phyloP scores from a whole-genome alignment of 805 yeast genomes.

The Starmera pachycereana region DNA sequence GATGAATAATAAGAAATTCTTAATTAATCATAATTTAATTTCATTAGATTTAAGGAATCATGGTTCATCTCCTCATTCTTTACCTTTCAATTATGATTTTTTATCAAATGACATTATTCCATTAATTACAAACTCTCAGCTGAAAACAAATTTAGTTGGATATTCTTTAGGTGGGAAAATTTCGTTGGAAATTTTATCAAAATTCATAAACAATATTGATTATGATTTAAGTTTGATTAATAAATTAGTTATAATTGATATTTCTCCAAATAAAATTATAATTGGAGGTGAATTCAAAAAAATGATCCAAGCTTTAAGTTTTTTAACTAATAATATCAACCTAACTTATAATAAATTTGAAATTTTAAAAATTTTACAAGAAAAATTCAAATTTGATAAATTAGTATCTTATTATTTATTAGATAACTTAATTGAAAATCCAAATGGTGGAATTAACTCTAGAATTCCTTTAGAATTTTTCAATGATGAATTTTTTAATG shows the following conservation, averaged over 20 bases:
- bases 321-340: not conserved
- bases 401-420: not conserved
- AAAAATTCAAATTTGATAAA: not conserved
- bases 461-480: constrained; percentile 12
- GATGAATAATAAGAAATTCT: constrained; percentile 24
- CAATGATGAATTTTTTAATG: constrained; percentile 1
- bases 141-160: constrained; percentile 28
- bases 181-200: constrained; percentile 25
- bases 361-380: constrained; percentile 3
- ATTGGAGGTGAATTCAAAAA: constrained; percentile 19
- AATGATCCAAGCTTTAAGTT: constrained; percentile 26
- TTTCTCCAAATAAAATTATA: constrained; percentile 24
- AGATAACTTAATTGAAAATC: not conserved
- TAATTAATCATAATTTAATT: constrained; percentile 24
- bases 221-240: constrained; percentile 21
- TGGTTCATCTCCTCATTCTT: constrained; percentile 34
- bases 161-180: constrained; percentile 51
- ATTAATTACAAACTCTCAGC: constrained; percentile 21
- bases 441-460: constrained; percentile 9
- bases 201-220: constrained; percentile 19
- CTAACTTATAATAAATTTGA: not conserved
- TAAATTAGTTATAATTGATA: constrained; percentile 34
- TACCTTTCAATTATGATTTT: constrained; percentile 32
- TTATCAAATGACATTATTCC: constrained; percentile 32
- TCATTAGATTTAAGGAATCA: constrained; percentile 44